Evolutionary conservation across 225 moss, liverwort and hornwort species (phyloP), one percentile per base, ranked within the genome.

Genomic region (Antitrichia curtipendula): DNA sequence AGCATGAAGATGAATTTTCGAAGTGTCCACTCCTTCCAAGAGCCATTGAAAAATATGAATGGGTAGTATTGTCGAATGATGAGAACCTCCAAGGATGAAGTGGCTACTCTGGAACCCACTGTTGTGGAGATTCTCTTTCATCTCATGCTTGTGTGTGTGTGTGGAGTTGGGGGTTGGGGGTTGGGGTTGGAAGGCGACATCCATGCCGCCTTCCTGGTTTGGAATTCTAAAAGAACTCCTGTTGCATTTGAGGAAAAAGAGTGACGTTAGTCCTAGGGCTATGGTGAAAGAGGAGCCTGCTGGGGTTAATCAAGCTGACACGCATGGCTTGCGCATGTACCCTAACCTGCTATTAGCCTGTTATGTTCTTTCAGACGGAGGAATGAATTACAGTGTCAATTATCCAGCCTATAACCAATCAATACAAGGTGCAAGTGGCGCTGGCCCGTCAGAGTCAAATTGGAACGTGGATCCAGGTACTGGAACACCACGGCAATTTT

Each of bases 401-500:
- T 76, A 49, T 50, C 68, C 84, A 66, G 63, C 45, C 18, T 63
- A 77, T 34, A 75, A 75, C 40, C 87, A 87, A 47, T 66, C 89
- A 68, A 41, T 79, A 52, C 61, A 81, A 82, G 89, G 61, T 59
- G 70, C 80, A 57, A 87, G 87, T 40, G 85, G 82, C 28, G 84
- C 87, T 84, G 90, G 91, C 38, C 59, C 83, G 31, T 87, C 70
- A 25, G 80, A 86, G 40, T 59, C 77, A 61, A 91, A 59, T 73
- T 90, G 87, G 89, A 89, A 81, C 43, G 66, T 89, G 84, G 91
- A 91, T 84, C 88, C 92, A 91, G 94, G 92, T 92, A 92, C 31
- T 41, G 71, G 63, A 81, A 50, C 75, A 63, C 64, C 86, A 8
- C 41, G 28, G 63, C 54, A 80, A 71, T 18, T 52, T 7, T 87